These are phyloP conservation scores for Pyrus communis DNA, from an alignment of 306 rosid genomes.

Conservation along the genomic window DNA sequence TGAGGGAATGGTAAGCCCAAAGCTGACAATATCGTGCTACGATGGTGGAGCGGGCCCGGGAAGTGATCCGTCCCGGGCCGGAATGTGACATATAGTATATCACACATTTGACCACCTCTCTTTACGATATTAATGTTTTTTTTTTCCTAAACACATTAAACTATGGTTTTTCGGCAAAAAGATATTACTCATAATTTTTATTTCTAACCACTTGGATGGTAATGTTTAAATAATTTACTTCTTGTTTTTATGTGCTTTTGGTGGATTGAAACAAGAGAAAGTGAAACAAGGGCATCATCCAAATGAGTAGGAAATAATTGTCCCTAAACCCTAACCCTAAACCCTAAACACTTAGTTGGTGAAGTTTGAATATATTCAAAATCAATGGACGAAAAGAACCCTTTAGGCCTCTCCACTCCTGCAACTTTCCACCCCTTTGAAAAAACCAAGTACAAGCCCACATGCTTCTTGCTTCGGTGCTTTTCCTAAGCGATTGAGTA, in stretches of 20 bases:
- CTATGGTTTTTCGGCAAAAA: too few species aligned
- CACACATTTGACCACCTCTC: too few species aligned
- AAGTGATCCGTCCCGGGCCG: too few species aligned
- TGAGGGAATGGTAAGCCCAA: too few species aligned
- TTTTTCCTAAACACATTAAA: neutral
- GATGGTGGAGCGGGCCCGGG: too few species aligned
- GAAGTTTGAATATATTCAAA: conserved; percentile 10
- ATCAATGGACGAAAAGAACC: neutral
- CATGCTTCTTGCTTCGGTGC: conserved; percentile 28
- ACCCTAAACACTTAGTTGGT: neutral
- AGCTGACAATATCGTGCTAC: too few species aligned
- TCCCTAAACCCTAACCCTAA: too few species aligned
- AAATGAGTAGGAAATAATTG: conserved; percentile 35
- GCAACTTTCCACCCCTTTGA: neutral
- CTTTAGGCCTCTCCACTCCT: neutral
- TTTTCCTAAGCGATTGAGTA: conserved; percentile 25
- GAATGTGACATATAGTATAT: too few species aligned
- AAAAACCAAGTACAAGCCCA: conserved; percentile 20
- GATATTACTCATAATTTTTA: neutral
- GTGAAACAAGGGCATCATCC: conserved; percentile 2
- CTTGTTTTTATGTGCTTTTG: neutral
- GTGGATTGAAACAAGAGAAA: neutral
- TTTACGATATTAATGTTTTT: too few species aligned
- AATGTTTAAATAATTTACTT: neutral
- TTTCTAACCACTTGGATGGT: neutral